Base-by-base conservation (phyloP, 371 early-diverging fungal genomes). In the Globomyces sp. region DNA sequence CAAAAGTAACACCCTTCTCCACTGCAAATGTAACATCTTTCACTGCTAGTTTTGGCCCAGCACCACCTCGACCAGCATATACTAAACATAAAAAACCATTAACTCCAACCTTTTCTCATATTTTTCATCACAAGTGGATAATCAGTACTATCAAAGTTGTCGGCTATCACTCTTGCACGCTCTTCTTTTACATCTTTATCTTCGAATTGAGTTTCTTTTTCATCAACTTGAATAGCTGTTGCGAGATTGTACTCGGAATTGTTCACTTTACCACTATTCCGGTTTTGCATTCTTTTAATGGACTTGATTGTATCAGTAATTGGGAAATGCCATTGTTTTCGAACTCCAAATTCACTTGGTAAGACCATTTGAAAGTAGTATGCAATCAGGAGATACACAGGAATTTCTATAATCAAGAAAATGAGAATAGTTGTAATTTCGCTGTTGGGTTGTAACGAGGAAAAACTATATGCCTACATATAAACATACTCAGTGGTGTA, bases 11-110 rank as follows among this genome's bases (percentile, higher is more conserved):
- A 52, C 77, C 74, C 46, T 73, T 68, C 45, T 89, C 88, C 1
- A 87, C 83, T 0, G 87, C 86, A 45, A 89, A 76, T 37, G 86
- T 86, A 37, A 89, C 79, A 58, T 85, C 84, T 70, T 86, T 80
- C 24, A 88, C 86, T 0, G 90, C 91, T 0, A 87, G 62, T 69
- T 89, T 89, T 1, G 59, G 50, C 1, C 69, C 61, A 5, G 44
- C 24, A 1, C 68, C 71, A 48, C 73, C 71, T 57, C 76, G 73
- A 44, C 76, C 71, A 0, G 72, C 69, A 58, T 88, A 89, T 8
- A 83, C 24, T 24, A 24, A 24, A 24, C 24, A 24, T 24, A 24
- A 24, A 24, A 24, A 24, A 24, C 72, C 70, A 5, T 9, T 37
- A 8, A 39, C 40, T 55, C 10, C 40, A 55, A 34, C 36, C 58